Base-by-base conservation (phyloP, 2,329 filamentous ascomycete genomes). In the Colletotrichum sidae region DNA sequence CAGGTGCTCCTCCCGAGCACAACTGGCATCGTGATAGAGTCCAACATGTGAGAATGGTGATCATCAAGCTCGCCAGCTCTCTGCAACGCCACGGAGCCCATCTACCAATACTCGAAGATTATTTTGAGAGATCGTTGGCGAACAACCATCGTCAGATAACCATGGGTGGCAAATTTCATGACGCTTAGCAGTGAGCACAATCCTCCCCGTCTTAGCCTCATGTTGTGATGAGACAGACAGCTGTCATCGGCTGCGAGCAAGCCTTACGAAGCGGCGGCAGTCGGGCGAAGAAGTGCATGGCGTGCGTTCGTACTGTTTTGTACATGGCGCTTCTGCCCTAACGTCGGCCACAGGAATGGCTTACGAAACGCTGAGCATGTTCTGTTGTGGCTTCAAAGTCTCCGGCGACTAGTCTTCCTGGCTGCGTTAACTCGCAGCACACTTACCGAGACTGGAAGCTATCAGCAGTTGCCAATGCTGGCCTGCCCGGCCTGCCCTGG, bases 401-500 rank as follows among this genome's bases (percentile, higher is more conserved):
- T 25, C 25, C 4, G 25, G 25, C 25, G 25, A 25, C 3, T 25
- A 13, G 35, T 35, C 46, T 57, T 8, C 35, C 52, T 56, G 57
- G 8, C 35, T 56, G 47, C 47, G 52, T 62, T 17, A 42, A 53
- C 37, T 47, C 47, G 44, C 55, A 55, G 59, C 39, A 45, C 25
- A 44, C 41, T 53, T 66, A 42, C 33, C 37, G 42, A 62, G 46
- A 66, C 25, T 35, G 46, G 58, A 52, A 56, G 39, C 52, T 62
- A 61, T 65, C 57, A 51, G 39, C 57, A 51, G 50, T 12, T 52
- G 46, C 47, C 53, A 50, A 63, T 39, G 35, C n/a, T 47, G 13
- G 7, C 25, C 10, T 53, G 53, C 35, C 58, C 47, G 44, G 15
- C 52, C 44, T 49, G 33, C 47, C 15, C 17, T 39, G 38, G n/a